Conservation (phyloP, 176 grass and related monocot genomes). For the Tillandsia leiboldiana region DNA sequence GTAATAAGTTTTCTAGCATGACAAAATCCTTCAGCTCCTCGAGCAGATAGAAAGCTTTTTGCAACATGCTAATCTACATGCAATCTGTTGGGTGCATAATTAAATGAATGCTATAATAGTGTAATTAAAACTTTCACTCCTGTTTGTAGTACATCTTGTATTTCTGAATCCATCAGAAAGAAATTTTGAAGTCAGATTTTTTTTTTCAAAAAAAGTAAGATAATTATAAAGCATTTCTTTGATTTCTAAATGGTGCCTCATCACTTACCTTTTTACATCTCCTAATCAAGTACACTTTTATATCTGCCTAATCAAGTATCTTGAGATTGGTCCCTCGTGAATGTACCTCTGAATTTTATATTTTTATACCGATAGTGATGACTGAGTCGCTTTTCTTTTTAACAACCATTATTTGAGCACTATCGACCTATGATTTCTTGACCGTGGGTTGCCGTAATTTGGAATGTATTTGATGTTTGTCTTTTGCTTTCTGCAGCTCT, state of each 20-base stretch:
- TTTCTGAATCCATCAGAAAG: too few species aligned
- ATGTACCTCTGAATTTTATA: too few species aligned
- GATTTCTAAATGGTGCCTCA: not conserved
- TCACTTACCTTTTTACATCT: not conserved
- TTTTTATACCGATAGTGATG: not conserved
- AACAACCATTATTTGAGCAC: not conserved
- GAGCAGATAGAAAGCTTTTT: too few species aligned
- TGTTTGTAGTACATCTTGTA: too few species aligned
- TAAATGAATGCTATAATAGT: too few species aligned
- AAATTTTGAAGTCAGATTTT: too few species aligned
- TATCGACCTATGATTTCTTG: not conserved
- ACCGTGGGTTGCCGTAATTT: not conserved
- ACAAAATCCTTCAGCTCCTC: not conserved
- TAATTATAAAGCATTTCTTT: too few species aligned
- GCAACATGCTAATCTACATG: too few species aligned
- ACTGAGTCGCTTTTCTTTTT: not conserved
- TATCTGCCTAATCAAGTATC: not conserved
- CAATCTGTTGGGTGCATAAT: too few species aligned
- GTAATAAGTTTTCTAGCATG: not conserved
- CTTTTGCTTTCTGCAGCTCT: slow-evolving; percentile 36
- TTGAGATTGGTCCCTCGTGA: too few species aligned
- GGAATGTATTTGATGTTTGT: slow-evolving; percentile 11
- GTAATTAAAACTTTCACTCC: too few species aligned
- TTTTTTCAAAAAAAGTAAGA: too few species aligned
- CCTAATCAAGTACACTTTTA: not conserved